A percentile compares a stretch with the other conserved stretches of the same genome.
These are phyloP conservation scores for Casaregolazyma lundiana DNA, from an alignment of 1,139 yeast genomes.

Conservation along the genomic window DNA sequence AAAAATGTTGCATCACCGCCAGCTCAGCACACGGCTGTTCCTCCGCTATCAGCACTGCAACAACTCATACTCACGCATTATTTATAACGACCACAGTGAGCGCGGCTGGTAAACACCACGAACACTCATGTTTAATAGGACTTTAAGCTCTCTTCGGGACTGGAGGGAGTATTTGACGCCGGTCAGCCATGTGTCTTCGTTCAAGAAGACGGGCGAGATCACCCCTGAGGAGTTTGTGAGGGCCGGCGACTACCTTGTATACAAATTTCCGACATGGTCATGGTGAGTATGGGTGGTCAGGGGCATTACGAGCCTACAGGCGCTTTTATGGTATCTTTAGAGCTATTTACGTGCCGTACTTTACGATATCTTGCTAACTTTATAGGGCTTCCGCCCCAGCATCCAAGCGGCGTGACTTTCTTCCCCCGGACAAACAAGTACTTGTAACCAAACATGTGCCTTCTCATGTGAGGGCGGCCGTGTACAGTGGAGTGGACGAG, in stretches of 20 bases:
- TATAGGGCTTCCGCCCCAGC: slow-evolving; percentile 52
- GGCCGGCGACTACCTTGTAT: slow-evolving; percentile 89
- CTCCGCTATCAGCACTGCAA: too few species aligned
- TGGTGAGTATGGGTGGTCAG: slow-evolving; percentile 46
- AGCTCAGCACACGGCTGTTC: too few species aligned
- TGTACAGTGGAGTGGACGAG: slow-evolving; percentile 42
- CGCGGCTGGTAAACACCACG: too few species aligned
- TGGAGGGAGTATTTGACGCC: slow-evolving; percentile 84
- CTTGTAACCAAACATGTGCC: slow-evolving; percentile 88
- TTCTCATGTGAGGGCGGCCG: slow-evolving; percentile 67
- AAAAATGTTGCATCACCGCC: too few species aligned
- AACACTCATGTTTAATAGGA: slow-evolving; percentile 54
- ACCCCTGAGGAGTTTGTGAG: slow-evolving; percentile 89
- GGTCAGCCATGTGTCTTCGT: slow-evolving; percentile 75
- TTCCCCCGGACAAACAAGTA: slow-evolving; percentile 83
- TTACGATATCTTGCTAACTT: slow-evolving; percentile 3
- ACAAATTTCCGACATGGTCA: slow-evolving; percentile 94
- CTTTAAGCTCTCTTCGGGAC: slow-evolving; percentile 78
- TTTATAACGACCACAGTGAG: too few species aligned
- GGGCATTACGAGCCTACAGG: neutral
- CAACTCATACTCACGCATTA: too few species aligned
- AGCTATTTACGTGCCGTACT: too few species aligned
- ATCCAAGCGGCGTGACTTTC: slow-evolving; percentile 56
- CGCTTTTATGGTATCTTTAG: too few species aligned
- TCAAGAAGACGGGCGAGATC: slow-evolving; percentile 79